Evolutionary conservation across 495 filamentous ascomycete genomes (phyloP).

Genomic region (Aspergillus panamensis): DNA sequence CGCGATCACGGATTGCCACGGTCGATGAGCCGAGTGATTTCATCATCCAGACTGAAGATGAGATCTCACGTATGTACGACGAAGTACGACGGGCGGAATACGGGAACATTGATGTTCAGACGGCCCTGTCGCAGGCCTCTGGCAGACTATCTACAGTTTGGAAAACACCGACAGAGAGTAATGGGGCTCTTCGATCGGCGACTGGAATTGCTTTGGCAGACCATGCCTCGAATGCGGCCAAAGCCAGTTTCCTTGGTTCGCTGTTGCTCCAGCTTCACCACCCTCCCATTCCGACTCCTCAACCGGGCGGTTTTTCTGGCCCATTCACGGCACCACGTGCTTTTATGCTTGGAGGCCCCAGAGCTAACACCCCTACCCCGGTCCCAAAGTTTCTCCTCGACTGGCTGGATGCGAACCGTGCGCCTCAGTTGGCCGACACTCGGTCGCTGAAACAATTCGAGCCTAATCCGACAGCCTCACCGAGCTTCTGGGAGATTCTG

Average conservation of each 20-base stretch:
- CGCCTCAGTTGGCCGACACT: conserved; percentile 56
- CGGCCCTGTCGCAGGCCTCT: conserved; percentile 52
- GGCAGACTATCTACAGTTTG: conserved; percentile 56
- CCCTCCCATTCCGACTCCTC: conserved; percentile 44
- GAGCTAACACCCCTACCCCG: conserved; percentile 44
- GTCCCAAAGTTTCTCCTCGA: conserved; percentile 71
- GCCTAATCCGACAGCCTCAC: conserved; percentile 69
- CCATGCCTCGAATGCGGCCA: conserved; percentile 55
- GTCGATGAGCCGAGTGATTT: conserved; percentile 45
- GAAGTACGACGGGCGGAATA: conserved; percentile 52
- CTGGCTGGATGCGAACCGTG: conserved; percentile 72
- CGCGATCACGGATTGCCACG: conserved; percentile 28
- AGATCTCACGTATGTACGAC: conserved; percentile 49
- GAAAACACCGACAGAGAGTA: conserved; percentile 47
- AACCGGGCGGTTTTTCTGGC: conserved; percentile 26
- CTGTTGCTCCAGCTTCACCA: conserved; percentile 73
- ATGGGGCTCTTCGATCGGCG: conserved; percentile 39
- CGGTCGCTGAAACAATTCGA: conserved; percentile 55
- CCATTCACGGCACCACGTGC: conserved; percentile 25
- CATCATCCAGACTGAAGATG: conserved; percentile 44
- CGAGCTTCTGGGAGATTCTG: conserved; percentile 76
- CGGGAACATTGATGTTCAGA: conserved; percentile 52
- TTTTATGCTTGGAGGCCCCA: conserved; percentile 30
- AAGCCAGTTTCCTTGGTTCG: conserved; percentile 68
- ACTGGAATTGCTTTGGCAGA: conserved; percentile 59